Percentiles rank a stretch among this genome's conserved stretches.
phyloP scores from a whole-genome alignment of 2,329 filamentous ascomycete genomes.

The Clonostachys sp. region DNA sequence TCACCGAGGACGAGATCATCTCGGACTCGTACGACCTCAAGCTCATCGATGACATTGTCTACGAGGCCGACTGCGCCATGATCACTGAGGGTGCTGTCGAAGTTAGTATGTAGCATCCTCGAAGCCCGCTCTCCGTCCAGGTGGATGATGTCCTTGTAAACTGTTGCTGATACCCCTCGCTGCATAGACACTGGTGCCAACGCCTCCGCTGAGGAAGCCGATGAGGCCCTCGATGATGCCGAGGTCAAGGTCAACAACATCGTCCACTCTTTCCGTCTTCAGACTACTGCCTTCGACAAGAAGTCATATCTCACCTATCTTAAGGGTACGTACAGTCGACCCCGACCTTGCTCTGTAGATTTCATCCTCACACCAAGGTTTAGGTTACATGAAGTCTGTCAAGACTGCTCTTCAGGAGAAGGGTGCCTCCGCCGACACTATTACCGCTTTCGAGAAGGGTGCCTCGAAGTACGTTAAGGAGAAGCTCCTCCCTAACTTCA shows the following conservation, averaged over 20 bases:
- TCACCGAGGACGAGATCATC: constrained; percentile 92
- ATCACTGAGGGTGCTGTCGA: constrained; percentile 72
- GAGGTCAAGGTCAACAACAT: constrained; percentile 84
- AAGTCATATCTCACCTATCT: constrained; percentile 78
- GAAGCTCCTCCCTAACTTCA: constrained; percentile 77
- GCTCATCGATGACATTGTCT: constrained; percentile 73
- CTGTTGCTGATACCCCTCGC: neutral
- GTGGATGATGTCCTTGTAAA: neutral
- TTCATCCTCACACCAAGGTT: constrained; percentile 1
- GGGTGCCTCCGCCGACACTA: constrained; percentile 55
- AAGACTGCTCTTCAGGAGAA: constrained; percentile 65
- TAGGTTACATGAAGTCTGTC: constrained; percentile 89
- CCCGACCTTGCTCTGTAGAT: neutral
- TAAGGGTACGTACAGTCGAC: constrained; percentile 59
- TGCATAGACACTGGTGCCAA: constrained; percentile 82
- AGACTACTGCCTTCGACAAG: constrained; percentile 79
- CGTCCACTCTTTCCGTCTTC: constrained; percentile 85
- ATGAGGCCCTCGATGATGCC: constrained; percentile 68
- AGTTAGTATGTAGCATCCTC: constrained; percentile 54
- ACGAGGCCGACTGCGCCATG: constrained; percentile 90
- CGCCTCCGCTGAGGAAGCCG: constrained; percentile 87
- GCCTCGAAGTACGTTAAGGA: constrained; percentile 76
- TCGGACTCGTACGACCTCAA: constrained; percentile 89
- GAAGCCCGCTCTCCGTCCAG: neutral
- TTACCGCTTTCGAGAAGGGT: constrained; percentile 76